These are phyloP conservation scores for Dittrichia graveolens DNA, from an alignment of 129 eudicot species.

Conservation along the genomic window DNA sequence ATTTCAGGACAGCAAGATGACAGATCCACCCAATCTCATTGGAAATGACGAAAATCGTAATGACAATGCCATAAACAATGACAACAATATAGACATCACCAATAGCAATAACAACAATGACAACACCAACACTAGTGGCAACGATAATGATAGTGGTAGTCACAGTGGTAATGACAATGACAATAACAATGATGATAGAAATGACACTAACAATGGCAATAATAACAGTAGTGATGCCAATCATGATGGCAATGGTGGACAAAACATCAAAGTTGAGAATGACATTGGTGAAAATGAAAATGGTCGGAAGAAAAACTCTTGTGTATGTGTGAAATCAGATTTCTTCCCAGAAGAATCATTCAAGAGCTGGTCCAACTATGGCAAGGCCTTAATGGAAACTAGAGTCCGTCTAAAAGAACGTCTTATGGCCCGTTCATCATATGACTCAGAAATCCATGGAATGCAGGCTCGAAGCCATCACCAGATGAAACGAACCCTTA, in stretches of 20 bases:
- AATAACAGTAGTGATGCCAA: not conserved
- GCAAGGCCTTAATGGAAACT: slow-evolving; percentile 48
- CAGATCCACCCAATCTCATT: slow-evolving; percentile 6
- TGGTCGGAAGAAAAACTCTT: slow-evolving; percentile 24
- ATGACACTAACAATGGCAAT: not conserved
- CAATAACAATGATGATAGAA: not conserved
- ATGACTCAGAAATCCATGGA: slow-evolving; percentile 44
- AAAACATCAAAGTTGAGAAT: slow-evolving; percentile 6
- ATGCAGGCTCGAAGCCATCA: slow-evolving; percentile 57
- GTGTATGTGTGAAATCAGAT: slow-evolving; percentile 52
- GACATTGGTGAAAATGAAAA: not conserved
- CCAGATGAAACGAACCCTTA: slow-evolving; percentile 60
- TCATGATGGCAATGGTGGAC: not conserved
- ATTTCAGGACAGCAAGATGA: slow-evolving; percentile 31
- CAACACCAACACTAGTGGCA: not conserved
- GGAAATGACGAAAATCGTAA: slow-evolving; percentile 11
- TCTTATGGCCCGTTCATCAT: slow-evolving; percentile 58
- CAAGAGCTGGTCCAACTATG: slow-evolving; percentile 63
- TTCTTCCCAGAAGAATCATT: slow-evolving; percentile 82
- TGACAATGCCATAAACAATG: not conserved
- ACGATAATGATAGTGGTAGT: not conserved
- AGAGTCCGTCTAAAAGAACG: slow-evolving; percentile 57
- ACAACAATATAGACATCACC: not conserved
- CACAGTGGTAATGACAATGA: not conserved
- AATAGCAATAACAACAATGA: not conserved